A percentile compares a stretch with the other conserved stretches of the same genome.
Conservation (phyloP, 768 basidiomycete species). For the Boletellus sp. region DNA sequence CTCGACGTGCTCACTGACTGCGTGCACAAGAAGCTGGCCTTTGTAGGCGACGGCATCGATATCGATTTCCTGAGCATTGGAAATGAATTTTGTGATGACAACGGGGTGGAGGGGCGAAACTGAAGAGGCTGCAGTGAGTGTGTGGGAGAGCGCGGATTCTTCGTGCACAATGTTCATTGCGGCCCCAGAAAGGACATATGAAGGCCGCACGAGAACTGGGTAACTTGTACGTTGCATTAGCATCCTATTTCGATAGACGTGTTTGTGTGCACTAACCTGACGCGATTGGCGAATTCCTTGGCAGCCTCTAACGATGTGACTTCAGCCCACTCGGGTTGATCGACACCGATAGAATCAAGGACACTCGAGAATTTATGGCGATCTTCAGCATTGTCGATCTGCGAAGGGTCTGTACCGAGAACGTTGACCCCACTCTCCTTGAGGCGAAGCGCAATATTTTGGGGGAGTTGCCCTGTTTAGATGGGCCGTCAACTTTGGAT, state of each 20-base stretch:
- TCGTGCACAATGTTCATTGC: conserved; percentile 99
- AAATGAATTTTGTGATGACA: conserved; percentile 98
- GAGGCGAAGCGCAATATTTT: conserved; percentile 96
- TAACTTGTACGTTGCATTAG: conserved; percentile 51
- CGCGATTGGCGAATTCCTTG: conserved; percentile 84
- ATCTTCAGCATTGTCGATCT: conserved; percentile 97
- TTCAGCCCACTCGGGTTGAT: conserved; percentile 96
- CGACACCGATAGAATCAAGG: conserved; percentile 90
- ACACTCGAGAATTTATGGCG: conserved; percentile 99
- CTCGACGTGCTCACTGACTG: conserved; percentile 97
- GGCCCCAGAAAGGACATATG: conserved; percentile 96
- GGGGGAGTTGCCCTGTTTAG: conserved; percentile 84
- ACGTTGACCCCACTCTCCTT: conserved; percentile 90
- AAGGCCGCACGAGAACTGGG: conserved; percentile 96
- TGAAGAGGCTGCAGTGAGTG: conserved; percentile 92
- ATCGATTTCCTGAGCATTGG: conserved; percentile 96
- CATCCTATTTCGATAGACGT: not conserved
- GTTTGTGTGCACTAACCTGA: conserved; percentile 42
- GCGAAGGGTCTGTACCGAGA: conserved; percentile 91
- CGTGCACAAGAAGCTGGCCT: conserved; percentile 89
- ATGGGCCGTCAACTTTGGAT: not conserved
- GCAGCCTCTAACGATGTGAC: conserved; percentile 85
- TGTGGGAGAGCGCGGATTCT: conserved; percentile 84
- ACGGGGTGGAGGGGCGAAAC: conserved; percentile 98
- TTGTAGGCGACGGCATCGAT: conserved; percentile 95